Conservation (phyloP, 2,329 filamentous ascomycete genomes). For the Alternaria tenuissima region DNA sequence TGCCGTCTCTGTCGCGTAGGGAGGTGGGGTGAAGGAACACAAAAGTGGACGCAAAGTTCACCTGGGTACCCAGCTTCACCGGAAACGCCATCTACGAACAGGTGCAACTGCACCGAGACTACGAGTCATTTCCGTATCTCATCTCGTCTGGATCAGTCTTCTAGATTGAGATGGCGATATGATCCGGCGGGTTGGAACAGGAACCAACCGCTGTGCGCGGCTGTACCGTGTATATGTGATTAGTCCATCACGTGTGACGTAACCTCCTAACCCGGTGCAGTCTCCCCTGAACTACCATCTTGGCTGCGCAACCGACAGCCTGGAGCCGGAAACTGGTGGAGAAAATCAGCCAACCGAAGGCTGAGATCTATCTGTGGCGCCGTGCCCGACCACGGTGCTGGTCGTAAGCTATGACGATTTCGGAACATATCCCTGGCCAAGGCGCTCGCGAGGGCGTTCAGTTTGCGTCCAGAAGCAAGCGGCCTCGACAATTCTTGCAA, state of each 20-base stretch:
- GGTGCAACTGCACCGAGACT: constrained; percentile 4
- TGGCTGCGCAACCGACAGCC: constrained; percentile 38
- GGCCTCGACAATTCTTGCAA: neutral
- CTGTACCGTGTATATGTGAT: constrained; percentile 20
- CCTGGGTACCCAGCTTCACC: neutral
- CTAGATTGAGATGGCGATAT: constrained; percentile 22
- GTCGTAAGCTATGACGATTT: constrained; percentile 37
- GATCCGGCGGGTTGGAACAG: constrained; percentile 24
- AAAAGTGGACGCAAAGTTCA: neutral
- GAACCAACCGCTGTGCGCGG: constrained; percentile 23
- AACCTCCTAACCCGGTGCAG: constrained; percentile 16
- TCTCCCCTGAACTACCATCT: constrained; percentile 16
- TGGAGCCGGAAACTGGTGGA: constrained; percentile 40
- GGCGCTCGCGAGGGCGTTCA: constrained; percentile 10
- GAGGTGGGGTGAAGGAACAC: neutral
- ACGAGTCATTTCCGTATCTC: constrained; percentile 18
- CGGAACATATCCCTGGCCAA: constrained; percentile 21
- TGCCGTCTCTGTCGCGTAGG: neutral
- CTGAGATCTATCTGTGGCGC: constrained; percentile 35
- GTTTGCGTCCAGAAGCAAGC: constrained; percentile 1
- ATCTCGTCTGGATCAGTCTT: constrained; percentile 17
- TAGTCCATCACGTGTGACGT: constrained; percentile 28
- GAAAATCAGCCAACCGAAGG: constrained; percentile 38
- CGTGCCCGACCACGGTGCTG: constrained; percentile 36
- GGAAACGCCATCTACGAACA: neutral